Conservation (phyloP, 441 rosid species). For the Gossypium lobatum region DNA sequence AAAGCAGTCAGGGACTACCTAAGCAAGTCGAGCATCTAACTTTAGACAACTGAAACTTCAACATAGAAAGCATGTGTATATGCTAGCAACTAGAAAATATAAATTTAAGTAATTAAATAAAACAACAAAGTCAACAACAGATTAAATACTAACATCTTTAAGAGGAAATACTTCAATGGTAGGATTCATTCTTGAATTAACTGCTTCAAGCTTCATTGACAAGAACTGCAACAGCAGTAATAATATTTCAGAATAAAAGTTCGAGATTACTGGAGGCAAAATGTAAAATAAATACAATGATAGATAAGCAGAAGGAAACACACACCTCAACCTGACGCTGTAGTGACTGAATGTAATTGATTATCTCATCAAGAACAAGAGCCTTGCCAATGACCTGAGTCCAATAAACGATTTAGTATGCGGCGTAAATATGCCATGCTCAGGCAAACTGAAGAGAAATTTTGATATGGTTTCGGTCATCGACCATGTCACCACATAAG, state of each 20-base stretch:
- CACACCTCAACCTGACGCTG: constrained; percentile 84
- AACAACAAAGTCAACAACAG: not conserved
- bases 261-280: not conserved
- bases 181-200: constrained; percentile 54
- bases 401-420: constrained; percentile 17
- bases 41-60: not conserved
- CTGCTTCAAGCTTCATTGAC: constrained; percentile 94
- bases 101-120: not conserved
- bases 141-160: constrained; percentile 46
- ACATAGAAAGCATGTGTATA: not conserved
- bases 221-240: constrained; percentile 51
- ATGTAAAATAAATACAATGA: not conserved
- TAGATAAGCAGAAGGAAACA: not conserved
- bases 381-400: constrained; percentile 84
- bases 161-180: constrained; percentile 59
- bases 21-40: not conserved
- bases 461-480: not conserved
- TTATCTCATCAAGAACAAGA: constrained; percentile 79
- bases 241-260: constrained; percentile 3
- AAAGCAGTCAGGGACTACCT: too few relatives aligned
- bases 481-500: not conserved
- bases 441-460: constrained; percentile 2
- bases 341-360: constrained; percentile 79
- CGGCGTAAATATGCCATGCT: not conserved
- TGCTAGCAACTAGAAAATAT: not conserved